Percentiles rank a stretch among this genome's conserved stretches.
Conservation (phyloP, 805 yeast genomes). For the Starmerella scarabaei region DNA sequence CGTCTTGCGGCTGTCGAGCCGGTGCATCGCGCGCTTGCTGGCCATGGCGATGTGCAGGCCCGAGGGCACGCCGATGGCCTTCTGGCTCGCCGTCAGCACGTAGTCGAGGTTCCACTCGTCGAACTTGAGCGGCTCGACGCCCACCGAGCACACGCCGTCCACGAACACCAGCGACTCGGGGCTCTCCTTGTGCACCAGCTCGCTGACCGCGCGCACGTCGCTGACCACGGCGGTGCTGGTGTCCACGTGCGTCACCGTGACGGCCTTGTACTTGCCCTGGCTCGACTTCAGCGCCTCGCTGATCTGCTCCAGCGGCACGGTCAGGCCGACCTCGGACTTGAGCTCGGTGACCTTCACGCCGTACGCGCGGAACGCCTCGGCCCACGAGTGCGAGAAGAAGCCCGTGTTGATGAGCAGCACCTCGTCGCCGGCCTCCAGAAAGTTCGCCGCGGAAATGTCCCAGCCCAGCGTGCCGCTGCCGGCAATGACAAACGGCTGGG, state of each 20-base stretch:
- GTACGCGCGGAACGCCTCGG: constrained; percentile 57
- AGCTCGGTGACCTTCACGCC: constrained; percentile 64
- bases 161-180: constrained; percentile 78
- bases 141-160: constrained; percentile 93
- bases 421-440: constrained; percentile 49
- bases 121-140: constrained; percentile 73
- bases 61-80: constrained; percentile 89
- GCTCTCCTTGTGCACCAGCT: constrained; percentile 44
- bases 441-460: constrained; percentile 77
- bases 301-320: constrained; percentile 44
- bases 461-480: constrained; percentile 95
- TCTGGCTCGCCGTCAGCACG: constrained; percentile 85
- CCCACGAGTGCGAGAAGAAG: constrained; percentile 70
- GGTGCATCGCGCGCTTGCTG: constrained; percentile 62
- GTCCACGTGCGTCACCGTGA: constrained; percentile 90
- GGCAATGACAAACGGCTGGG: constrained; percentile 70
- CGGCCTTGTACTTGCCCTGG: constrained; percentile 41
- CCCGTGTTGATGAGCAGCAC: constrained; percentile 83
- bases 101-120: constrained; percentile 84
- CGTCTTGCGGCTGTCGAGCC: constrained; percentile 37
- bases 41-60: constrained; percentile 73
- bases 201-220: constrained; percentile 51
- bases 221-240: constrained; percentile 89
- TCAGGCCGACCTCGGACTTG: constrained; percentile 61
- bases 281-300: constrained; percentile 39